Evolutionary conservation across 2,329 filamentous ascomycete genomes (phyloP), one percentile per base, ranked within the genome.

Genomic region (Karstenula rhodostoma): DNA sequence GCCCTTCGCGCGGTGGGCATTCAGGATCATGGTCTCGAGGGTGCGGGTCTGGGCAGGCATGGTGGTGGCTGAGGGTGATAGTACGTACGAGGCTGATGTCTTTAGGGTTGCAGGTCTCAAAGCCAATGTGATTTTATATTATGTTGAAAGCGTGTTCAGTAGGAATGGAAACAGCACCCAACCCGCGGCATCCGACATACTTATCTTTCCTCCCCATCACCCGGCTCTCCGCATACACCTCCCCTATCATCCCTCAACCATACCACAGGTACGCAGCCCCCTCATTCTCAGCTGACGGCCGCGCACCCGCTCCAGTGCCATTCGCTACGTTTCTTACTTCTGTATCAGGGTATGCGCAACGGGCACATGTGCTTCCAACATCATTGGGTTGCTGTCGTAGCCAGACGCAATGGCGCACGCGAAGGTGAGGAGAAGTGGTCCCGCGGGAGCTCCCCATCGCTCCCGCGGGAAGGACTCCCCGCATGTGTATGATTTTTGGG

Each of bases 1-100:
- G 13, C 74, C 74, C 48, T 77, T 77, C 0, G 74, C 74, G 47
- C 73, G 73, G 54, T 77, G 74, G 13, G 74, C 74, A 62, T 74
- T 69, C 1, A 77, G 67, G 13, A 77, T 67, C 60, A 73, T 68
- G 6, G 68, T 62, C 51, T 75, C 71, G 57, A 77, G 73, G 22
- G 68, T 69, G 49, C 72, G 73, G 9, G 68, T 69, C 32, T 33
- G 27, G 42, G 68, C 62, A 33, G 72, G 66, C 73, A 75, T 75
- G 23, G 10, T 64, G 25, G 13, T 5, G 7, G 13, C 8, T 27
- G 6, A 13, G 37, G 33, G n/a, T n/a, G n/a, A n/a, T n/a, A n/a
- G n/a, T n/a, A n/a, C n/a, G n/a, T n/a, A n/a, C n/a, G n/a, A n/a
- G n/a, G n/a, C n/a, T n/a, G n/a, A n/a, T n/a, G n/a, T n/a, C 33